phyloP scores from a whole-genome alignment of 495 filamentous ascomycete genomes.

The Penicillium dipodomyicola region DNA sequence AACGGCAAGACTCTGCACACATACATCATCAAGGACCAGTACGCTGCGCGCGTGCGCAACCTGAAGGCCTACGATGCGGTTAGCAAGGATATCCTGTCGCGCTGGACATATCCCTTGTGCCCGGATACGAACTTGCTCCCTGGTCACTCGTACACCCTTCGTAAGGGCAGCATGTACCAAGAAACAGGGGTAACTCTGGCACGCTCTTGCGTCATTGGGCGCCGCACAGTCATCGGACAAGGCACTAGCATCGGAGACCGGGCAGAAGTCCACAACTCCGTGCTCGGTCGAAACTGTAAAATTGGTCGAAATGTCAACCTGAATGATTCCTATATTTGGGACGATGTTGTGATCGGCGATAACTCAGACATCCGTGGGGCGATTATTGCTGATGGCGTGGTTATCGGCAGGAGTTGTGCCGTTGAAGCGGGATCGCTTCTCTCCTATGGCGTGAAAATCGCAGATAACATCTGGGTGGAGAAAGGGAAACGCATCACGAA shows the following conservation, averaged over 20 bases:
- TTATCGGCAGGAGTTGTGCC: conserved; percentile 66
- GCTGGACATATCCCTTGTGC: conserved; percentile 91
- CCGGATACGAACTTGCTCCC: conserved; percentile 83
- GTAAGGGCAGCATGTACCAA: conserved; percentile 64
- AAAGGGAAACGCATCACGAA: conserved; percentile 55
- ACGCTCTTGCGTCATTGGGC: conserved; percentile 62
- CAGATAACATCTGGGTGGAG: conserved; percentile 54
- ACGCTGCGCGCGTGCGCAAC: conserved; percentile 79
- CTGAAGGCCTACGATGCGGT: conserved; percentile 88
- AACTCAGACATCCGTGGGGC: conserved; percentile 65
- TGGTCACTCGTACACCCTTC: conserved; percentile 69
- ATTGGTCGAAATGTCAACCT: conserved; percentile 83
- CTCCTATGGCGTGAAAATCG: conserved; percentile 73
- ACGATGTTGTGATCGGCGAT: conserved; percentile 72
- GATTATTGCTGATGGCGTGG: conserved; percentile 69
- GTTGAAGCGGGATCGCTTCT: conserved; percentile 72
- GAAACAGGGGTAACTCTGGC: conserved; percentile 70
- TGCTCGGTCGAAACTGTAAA: conserved; percentile 77
- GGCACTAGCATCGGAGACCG: conserved; percentile 73
- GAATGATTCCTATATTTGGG: conserved; percentile 86
- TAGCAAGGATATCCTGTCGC: conserved; percentile 78
- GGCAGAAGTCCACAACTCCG: conserved; percentile 64
- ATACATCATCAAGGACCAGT: conserved; percentile 74
- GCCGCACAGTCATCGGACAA: conserved; percentile 70
- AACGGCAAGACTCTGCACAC: conserved; percentile 94